These are phyloP conservation scores for Boletus semigastroideus DNA, from an alignment of 1,284 basidiomycete species.

Conservation along the genomic window DNA sequence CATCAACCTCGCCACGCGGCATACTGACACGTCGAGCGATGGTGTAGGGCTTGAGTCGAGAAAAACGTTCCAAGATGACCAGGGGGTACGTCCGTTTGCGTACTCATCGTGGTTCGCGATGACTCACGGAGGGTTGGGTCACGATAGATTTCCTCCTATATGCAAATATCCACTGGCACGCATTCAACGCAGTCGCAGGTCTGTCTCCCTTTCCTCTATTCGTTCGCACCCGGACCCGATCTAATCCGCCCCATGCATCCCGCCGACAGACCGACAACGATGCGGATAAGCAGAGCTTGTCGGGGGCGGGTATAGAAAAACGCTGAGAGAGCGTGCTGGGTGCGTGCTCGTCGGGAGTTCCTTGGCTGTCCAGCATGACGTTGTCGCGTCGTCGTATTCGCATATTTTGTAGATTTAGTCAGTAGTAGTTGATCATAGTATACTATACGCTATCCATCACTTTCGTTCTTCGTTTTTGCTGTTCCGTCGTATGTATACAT, in stretches of 20 bases:
- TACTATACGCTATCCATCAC: background rate
- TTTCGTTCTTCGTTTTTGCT: background rate
- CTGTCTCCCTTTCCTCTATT: background rate
- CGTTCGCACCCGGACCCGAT: background rate
- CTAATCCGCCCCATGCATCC: background rate
- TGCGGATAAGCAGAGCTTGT: constrained; percentile 13
- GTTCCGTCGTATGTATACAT: background rate
- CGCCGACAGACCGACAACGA: constrained; percentile 12
- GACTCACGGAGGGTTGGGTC: background rate
- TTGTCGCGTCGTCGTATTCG: background rate
- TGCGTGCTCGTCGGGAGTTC: background rate
- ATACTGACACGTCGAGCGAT: constrained; percentile 7
- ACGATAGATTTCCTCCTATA: constrained; percentile 15
- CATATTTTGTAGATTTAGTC: background rate
- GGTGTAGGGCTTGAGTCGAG: constrained; percentile 13
- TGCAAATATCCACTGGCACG: constrained; percentile 15
- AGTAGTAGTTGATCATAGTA: background rate
- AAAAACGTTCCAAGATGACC: constrained; percentile 17
- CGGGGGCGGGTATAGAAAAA: background rate
- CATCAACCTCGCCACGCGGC: constrained; percentile 10
- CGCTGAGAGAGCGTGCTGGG: background rate
- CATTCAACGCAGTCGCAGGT: constrained; percentile 26
- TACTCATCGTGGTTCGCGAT: background rate
- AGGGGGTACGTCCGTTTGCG: constrained; percentile 7
- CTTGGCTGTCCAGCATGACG: background rate